Conservation (phyloP, 1,284 basidiomycete species). For the Puccinia polysora region DNA sequence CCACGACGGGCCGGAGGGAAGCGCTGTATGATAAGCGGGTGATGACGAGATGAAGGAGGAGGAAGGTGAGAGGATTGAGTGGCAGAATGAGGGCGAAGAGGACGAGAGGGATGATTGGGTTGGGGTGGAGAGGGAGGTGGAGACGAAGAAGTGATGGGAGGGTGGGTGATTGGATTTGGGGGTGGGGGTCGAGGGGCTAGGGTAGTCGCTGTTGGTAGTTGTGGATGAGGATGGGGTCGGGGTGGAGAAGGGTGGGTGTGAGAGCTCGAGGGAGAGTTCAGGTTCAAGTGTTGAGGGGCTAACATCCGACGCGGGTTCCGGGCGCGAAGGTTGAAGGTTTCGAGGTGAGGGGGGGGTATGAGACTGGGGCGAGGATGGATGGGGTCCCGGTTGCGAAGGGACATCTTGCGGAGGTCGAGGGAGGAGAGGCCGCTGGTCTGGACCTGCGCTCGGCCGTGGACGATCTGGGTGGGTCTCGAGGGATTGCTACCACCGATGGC, state of each 20-base stretch:
- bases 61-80: background rate
- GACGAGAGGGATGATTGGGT: background rate
- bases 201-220: no score
- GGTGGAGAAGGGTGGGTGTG: background rate
- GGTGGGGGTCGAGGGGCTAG: background rate
- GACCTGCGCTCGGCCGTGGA: slow-evolving; percentile 17
- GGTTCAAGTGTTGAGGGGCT: background rate
- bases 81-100: no score
- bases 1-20: no score
- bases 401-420: slow-evolving; percentile 19
- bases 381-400: background rate
- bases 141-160: slow-evolving; percentile 7
- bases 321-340: slow-evolving; percentile 11
- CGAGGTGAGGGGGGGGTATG: background rate
- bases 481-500: slow-evolving; percentile 22
- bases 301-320: slow-evolving; percentile 7
- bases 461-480: background rate
- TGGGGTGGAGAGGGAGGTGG: background rate
- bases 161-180: background rate
- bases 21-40: no score
- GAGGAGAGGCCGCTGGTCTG: slow-evolving; percentile 8
- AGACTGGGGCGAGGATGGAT: background rate
- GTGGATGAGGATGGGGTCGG: slow-evolving; percentile 2
- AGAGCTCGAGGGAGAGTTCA: background rate
- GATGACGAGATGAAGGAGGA: background rate